Evolutionary conservation across 371 early-diverging fungal genomes (phyloP).

Genomic region (Conidiobolus incongruus): DNA sequence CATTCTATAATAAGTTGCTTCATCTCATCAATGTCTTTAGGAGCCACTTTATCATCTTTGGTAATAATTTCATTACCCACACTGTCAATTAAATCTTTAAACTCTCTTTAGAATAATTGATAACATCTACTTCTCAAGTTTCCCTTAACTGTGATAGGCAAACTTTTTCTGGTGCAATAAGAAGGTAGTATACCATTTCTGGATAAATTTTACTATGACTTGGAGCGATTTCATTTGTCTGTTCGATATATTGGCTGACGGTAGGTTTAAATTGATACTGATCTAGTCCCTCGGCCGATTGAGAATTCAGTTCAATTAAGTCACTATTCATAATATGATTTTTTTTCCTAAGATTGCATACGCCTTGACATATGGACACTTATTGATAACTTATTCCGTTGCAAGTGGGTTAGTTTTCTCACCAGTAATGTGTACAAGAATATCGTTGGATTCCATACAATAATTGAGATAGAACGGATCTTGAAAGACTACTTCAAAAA

Average conservation of each 20-base stretch:
- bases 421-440: constrained; percentile 1
- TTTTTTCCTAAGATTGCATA: neutral
- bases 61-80: no score
- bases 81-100: no score
- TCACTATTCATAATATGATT: neutral
- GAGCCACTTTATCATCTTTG: no score
- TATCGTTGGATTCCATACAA: neutral
- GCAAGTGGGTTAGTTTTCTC: constrained; percentile 5
- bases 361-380: neutral
- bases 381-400: neutral
- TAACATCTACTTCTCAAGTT: no score
- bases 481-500: neutral
- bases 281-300: neutral
- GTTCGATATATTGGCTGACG: constrained; percentile 4
- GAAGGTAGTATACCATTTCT: constrained; percentile 16
- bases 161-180: constrained; percentile 4
- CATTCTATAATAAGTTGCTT: no score
- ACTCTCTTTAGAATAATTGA: no score
- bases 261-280: neutral
- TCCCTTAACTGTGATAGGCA: constrained; percentile 13
- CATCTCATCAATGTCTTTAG: no score
- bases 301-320: neutral
- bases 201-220: constrained; percentile 11
- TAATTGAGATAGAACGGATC: neutral
- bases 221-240: constrained; percentile 12